A percentile compares a stretch with the other conserved stretches of the same genome.
Conservation (phyloP, 768 basidiomycete genomes). For the Pleurotus citrinopileatus region DNA sequence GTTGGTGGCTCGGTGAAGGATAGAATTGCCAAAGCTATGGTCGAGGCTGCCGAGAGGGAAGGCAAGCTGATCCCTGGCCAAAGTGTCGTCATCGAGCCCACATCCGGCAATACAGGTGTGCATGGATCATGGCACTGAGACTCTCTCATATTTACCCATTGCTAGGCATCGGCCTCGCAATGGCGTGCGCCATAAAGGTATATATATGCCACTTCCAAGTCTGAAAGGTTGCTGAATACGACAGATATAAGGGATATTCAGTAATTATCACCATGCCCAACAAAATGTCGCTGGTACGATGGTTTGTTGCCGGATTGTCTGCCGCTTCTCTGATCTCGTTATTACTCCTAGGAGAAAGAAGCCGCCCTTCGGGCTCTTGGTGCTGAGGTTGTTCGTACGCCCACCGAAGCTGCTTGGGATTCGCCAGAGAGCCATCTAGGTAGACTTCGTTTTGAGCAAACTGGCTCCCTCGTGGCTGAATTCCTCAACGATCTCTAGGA, state of each 20-base stretch:
- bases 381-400: slow-evolving; percentile 93
- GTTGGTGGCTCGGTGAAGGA: slow-evolving; percentile 96
- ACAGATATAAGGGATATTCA: slow-evolving; percentile 82
- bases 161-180: slow-evolving; percentile 83
- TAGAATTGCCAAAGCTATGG: slow-evolving; percentile 94
- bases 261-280: slow-evolving; percentile 89
- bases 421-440: slow-evolving; percentile 91
- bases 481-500: slow-evolving; percentile 82
- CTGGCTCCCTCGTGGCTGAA: slow-evolving; percentile 71
- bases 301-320: not conserved
- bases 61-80: slow-evolving; percentile 84
- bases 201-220: slow-evolving; percentile 15
- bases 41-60: slow-evolving; percentile 88
- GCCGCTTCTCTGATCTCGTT: slow-evolving; percentile 2
- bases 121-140: slow-evolving; percentile 13
- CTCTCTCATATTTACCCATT: not conserved
- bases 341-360: slow-evolving; percentile 84
- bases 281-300: slow-evolving; percentile 84
- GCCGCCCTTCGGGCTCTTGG: slow-evolving; percentile 88
- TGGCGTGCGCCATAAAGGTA: slow-evolving; percentile 95
- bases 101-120: slow-evolving; percentile 92
- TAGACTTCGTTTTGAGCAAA: slow-evolving; percentile 40
- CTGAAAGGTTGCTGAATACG: slow-evolving; percentile 64
- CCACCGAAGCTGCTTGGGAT: slow-evolving; percentile 86
- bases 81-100: slow-evolving; percentile 93